A percentile compares a stretch with the other conserved stretches of the same genome.
phyloP scores from a whole-genome alignment of 148 eudicot genomes.

The Fagopyrum tataricum region DNA sequence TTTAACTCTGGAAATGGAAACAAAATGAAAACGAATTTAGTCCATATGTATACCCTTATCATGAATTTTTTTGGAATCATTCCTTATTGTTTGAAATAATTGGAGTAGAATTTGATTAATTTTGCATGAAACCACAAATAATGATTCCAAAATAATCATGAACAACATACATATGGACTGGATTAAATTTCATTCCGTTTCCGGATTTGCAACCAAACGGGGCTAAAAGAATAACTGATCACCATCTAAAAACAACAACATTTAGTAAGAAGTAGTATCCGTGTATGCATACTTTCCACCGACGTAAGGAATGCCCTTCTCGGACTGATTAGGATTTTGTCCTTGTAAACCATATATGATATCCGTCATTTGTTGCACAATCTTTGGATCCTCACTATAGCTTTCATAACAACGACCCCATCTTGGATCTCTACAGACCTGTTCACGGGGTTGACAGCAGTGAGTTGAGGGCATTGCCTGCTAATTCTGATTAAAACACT shows the following conservation, averaged over 20 bases:
- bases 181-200: too few species aligned
- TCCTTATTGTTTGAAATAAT: too few species aligned
- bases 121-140: too few species aligned
- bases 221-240: background rate
- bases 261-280: background rate
- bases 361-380: constrained; percentile 13
- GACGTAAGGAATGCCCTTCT: constrained; percentile 6
- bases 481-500: background rate
- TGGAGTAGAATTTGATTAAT: too few species aligned
- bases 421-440: constrained; percentile 17
- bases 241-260: background rate
- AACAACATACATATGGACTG: too few species aligned
- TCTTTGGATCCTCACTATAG: constrained; percentile 11
- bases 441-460: background rate
- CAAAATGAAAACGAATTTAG: too few species aligned
- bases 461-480: background rate
- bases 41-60: too few species aligned
- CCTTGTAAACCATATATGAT: constrained; percentile 16
- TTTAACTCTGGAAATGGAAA: too few species aligned
- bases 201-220: too few species aligned
- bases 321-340: constrained; percentile 4
- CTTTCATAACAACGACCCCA: constrained; percentile 16
- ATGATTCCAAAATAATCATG: too few species aligned
- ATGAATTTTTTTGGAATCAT: too few species aligned
- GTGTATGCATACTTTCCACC: constrained; percentile 5